Base-by-base conservation (phyloP, 371 early-diverging fungal genomes). In the Rhizopus sp. region DNA sequence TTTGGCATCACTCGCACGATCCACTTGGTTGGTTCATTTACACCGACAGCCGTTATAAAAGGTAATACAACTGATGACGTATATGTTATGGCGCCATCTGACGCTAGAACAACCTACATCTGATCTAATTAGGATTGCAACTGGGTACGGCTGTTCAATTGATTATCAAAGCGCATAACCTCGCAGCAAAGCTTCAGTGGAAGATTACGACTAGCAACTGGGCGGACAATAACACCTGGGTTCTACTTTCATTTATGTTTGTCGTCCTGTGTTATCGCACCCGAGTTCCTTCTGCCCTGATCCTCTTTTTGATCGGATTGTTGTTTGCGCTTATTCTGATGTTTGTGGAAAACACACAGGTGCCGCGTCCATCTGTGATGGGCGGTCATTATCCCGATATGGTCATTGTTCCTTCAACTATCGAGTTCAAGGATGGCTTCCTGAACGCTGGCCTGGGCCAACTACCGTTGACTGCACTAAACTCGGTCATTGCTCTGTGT, bases 381-480 rank as follows among this genome's bases (percentile, higher is more conserved):
- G 84, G 83, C 16, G 82, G 82, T n/a, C 80, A 88, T 72, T 78
- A 81, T 58, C 84, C 86, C 13, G 68, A 78, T 13, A 67, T 74
- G 0, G 53, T 79, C 15, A 77, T 82, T 29, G 80, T 83, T 13
- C 88, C 92, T 1, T 83, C 87, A 4, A 74, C 81, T 31, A 63
- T 73, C 31, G 87, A 92, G 52, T 90, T 91, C 65, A 70, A 72
- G 38, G 74, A 55, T 6, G 94, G 92, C 7, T 88, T 93, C 61
- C 57, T 89, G 29, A 87, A 78, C 50, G 95, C 93, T 1, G 90
- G 89, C 29, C 68, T 94, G n/a, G 94, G 94, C 8, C 94, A 95
- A 78, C 72, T 95, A 16, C 94, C 96, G 5, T 70, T 95, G 52
- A 94, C 94, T 9, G 65, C 84, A 17, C 75, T 94, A 46, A 94